A percentile compares a stretch with the other conserved stretches of the same genome.
Evolutionary conservation across 192 early-diverging fungal genomes (phyloP).

Genomic region (Umbelopsis sp.): DNA sequence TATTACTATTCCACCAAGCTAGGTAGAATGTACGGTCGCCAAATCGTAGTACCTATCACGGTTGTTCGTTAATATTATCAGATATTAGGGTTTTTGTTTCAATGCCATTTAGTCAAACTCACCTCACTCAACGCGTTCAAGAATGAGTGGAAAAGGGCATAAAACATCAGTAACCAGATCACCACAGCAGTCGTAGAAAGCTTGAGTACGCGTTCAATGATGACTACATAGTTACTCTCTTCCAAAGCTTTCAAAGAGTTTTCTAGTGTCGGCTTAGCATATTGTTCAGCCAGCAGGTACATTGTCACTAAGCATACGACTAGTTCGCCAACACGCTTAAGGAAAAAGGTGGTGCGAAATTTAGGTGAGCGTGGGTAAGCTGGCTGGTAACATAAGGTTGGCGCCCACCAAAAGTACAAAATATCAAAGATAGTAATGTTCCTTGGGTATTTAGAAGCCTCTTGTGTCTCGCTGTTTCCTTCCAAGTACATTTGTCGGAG

Average conservation of each 20-base stretch:
- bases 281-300: constrained; percentile 81
- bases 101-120: neutral
- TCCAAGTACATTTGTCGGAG: constrained; percentile 51
- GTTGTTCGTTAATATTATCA: no score
- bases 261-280: constrained; percentile 77
- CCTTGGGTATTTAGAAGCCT: constrained; percentile 65
- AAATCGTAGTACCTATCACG: constrained; percentile 68
- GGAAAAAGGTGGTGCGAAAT: constrained; percentile 73
- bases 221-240: constrained; percentile 60
- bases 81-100: neutral
- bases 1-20: constrained; percentile 88
- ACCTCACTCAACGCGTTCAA: constrained; percentile 83
- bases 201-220: constrained; percentile 87
- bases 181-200: constrained; percentile 73
- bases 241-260: constrained; percentile 79
- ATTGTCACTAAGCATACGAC: constrained; percentile 67
- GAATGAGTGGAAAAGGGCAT: constrained; percentile 78
- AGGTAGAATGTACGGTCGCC: constrained; percentile 88
- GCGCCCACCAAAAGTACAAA: constrained; percentile 77
- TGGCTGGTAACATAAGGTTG: constrained; percentile 89
- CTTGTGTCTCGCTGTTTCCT: constrained; percentile 42
- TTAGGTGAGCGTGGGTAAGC: constrained; percentile 71
- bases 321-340: constrained; percentile 81
- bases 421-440: constrained; percentile 71
- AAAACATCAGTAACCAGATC: constrained; percentile 93